These are phyloP conservation scores for Collybia mongolica DNA, from an alignment of 768 basidiomycete species.

Conservation along the genomic window DNA sequence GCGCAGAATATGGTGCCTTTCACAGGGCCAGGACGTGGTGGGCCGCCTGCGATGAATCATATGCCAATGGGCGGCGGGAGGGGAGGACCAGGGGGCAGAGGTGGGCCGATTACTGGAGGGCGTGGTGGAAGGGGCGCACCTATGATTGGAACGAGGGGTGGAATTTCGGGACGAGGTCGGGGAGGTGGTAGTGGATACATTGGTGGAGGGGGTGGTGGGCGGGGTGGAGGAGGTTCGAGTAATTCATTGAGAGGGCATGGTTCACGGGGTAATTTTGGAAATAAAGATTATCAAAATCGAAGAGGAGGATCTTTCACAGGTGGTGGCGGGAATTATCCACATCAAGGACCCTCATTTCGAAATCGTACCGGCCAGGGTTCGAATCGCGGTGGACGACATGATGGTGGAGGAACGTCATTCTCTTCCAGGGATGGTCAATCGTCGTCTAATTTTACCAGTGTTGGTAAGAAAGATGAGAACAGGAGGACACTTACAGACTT, in stretches of 20 bases:
- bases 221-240: constrained; percentile 43
- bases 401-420: constrained; percentile 38
- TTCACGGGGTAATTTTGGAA: constrained; percentile 65
- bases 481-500: constrained; percentile 96
- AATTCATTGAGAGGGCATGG: constrained; percentile 60
- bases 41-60: constrained; percentile 36
- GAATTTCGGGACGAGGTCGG: constrained; percentile 47
- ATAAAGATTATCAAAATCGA: constrained; percentile 61
- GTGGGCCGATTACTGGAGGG: constrained; percentile 40
- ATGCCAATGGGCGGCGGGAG: constrained; percentile 28
- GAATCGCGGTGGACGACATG: constrained; percentile 39
- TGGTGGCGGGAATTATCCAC: constrained; percentile 40
- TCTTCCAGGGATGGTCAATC: constrained; percentile 49
- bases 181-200: constrained; percentile 36
- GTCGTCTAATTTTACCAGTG: constrained; percentile 39
- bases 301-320: constrained; percentile 64
- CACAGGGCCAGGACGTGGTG: constrained; percentile 35
- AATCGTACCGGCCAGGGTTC: constrained; percentile 63
- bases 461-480: constrained; percentile 85
- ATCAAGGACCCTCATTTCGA: constrained; percentile 48
- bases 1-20: constrained; percentile 36
- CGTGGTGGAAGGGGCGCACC: constrained; percentile 46
- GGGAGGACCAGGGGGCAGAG: constrained; percentile 26
- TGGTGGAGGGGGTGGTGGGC: constrained; percentile 38
- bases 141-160: constrained; percentile 31